A percentile compares a stretch with the other conserved stretches of the same genome.
Evolutionary conservation across 1,284 basidiomycete species (phyloP).

Genomic region (Pyrrhoderma noxium): DNA sequence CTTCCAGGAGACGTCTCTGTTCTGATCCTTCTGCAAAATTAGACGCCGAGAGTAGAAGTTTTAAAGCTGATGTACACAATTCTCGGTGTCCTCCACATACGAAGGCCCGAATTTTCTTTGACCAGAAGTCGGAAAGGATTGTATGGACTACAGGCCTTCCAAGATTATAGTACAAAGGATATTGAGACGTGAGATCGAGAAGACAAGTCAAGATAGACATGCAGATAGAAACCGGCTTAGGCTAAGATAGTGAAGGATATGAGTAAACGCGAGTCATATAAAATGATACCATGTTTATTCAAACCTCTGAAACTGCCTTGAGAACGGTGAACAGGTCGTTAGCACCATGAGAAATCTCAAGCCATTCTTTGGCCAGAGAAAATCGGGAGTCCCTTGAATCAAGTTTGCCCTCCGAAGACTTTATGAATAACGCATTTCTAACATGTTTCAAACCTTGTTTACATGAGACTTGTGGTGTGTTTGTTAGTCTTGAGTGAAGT

Average conservation of each 20-base stretch:
- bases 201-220: conserved; percentile 49
- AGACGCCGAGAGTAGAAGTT: conserved; percentile 53
- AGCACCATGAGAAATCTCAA: conserved; percentile 47
- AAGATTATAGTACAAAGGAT: conserved; percentile 54
- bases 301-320: conserved; percentile 47
- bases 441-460: conserved; percentile 28
- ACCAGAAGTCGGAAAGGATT: conserved; percentile 46
- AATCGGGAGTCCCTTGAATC: conserved; percentile 52
- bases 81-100: conserved; percentile 55
- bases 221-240: conserved; percentile 44
- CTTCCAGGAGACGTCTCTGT: conserved; percentile 50
- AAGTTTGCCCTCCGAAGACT: conserved; percentile 35
- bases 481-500: no score
- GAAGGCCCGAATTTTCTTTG: conserved; percentile 49
- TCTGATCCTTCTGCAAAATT: conserved; percentile 58
- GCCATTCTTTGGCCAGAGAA: conserved; percentile 50
- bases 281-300: no score
- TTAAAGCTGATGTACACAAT: conserved; percentile 54
- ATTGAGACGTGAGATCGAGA: conserved; percentile 51
- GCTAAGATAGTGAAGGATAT: conserved; percentile 16
- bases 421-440: conserved; percentile 50
- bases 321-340: conserved; percentile 57
- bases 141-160: conserved; percentile 54
- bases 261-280: no score
- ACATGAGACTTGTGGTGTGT: no score